Evolutionary conservation across 176 grass and related monocot genomes (phyloP).

Genomic region (Rhynchospora tenuis): DNA sequence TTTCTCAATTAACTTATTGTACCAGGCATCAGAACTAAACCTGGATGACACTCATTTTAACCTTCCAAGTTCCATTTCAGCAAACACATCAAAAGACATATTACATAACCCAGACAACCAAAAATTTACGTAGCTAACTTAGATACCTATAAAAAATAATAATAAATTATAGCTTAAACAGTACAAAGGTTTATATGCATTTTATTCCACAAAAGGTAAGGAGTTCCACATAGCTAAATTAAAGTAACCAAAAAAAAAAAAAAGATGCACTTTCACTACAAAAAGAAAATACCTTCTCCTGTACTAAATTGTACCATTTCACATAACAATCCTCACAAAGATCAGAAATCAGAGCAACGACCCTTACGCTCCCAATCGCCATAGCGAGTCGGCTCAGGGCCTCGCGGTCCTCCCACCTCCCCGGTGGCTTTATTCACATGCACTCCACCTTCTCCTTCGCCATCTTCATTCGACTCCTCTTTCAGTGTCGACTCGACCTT

Average conservation of each 20-base stretch:
- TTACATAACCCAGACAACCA: neutral
- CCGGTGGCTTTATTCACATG: slow-evolving; percentile 52
- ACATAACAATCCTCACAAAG: neutral
- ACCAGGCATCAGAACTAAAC: no score
- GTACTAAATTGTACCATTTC: neutral
- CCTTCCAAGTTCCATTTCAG: no score
- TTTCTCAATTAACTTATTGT: no score
- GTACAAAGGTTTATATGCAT: neutral
- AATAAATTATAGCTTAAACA: neutral
- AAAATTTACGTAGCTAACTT: neutral
- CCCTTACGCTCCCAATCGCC: slow-evolving; percentile 82
- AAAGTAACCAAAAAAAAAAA: neutral
- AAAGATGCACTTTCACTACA: slow-evolving; percentile 1
- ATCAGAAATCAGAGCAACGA: slow-evolving; percentile 90
- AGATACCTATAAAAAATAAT: neutral
- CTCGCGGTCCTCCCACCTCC: slow-evolving; percentile 69
- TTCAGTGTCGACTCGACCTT: neutral
- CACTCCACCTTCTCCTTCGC: neutral
- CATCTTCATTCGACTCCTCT: neutral
- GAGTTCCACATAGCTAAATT: neutral
- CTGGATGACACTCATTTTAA: no score
- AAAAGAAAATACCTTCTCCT: neutral
- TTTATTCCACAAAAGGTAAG: neutral
- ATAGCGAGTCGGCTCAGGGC: slow-evolving; percentile 77
- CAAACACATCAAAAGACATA: neutral